Base-by-base conservation (phyloP, 73 alveolate species). In the Chromera velia region DNA sequence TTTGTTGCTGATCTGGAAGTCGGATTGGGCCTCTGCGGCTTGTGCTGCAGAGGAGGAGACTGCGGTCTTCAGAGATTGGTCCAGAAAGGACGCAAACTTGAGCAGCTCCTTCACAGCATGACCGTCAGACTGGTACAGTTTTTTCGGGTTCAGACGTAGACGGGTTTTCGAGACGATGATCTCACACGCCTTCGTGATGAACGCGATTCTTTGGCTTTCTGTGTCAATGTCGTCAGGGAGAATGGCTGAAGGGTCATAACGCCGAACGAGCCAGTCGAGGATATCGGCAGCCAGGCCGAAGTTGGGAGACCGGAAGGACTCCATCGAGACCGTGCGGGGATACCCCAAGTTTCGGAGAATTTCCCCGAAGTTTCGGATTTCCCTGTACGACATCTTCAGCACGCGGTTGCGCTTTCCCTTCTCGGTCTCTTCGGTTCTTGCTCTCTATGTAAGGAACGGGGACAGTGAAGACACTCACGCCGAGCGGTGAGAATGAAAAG, bases 271-370 rank as follows among this genome's bases (percentile, higher is more conserved):
- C 98, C 97, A 92, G 70, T 81, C 87, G 83, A 91, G 87, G 62
- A 94, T 84, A 78, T 94, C 98, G 27, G 97, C 97, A 30, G 91
- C 95, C 33, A 94, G 78, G 81, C 92, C 96, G 87, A 94, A 94
- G 88, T 94, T 94, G 63, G 98, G 96, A 19, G 81, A 88, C 34
- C 97, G 73, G 85, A 94, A 94, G 90, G 92, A 92, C 81, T 94
- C 98, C 83, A 94, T 84, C 33, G 98, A 94, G 33, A 94, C 89
- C 33, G 88, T 89, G 73, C 98, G 90, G n/a, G 91, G 94, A 88
- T 92, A 94, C 45, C 97, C 97, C 72, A 94, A 90, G 32, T 94
- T 85, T 49, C 98, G 90, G 97, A 94, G 92, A 73, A 90, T 86
- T 88, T 94, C 98, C 77, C 96, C 89, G 87, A 94, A 94, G n/a